phyloP scores from a whole-genome alignment of 73 alveolate genomes.

The Paraurostyla sp. region DNA sequence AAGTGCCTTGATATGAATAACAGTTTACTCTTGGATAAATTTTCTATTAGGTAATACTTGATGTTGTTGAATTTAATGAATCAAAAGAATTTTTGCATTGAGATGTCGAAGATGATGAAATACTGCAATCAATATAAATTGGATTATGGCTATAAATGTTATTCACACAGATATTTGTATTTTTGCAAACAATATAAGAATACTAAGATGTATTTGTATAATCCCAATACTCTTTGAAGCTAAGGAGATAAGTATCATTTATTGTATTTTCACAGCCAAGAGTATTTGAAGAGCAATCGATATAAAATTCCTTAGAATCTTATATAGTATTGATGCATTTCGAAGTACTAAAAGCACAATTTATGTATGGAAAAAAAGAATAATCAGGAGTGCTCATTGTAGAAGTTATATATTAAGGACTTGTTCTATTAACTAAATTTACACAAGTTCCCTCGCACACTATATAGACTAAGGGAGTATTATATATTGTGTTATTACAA shows the following conservation, averaged over 20 bases:
- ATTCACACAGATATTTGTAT: neutral
- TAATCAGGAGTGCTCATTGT: neutral
- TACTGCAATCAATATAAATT: conserved; percentile 6
- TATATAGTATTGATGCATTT: conserved; percentile 1
- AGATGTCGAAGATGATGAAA: neutral
- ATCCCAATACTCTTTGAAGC: neutral
- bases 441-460: no score
- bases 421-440: no score
- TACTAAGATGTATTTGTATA: neutral
- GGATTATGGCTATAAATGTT: neutral
- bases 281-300: conserved; percentile 9
- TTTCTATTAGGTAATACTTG: no score
- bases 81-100: neutral
- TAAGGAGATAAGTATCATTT: neutral
- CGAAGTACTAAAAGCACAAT: neutral
- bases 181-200: neutral
- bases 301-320: conserved; percentile 25
- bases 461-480: neutral
- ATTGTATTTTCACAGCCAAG: neutral
- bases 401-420: neutral
- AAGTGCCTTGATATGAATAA: neutral
- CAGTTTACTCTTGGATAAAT: conserved; percentile 13
- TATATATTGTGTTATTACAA: neutral
- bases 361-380: neutral
- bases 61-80: no score